Evolutionary conservation across 768 basidiomycete species (phyloP).

Genomic region (Lactarius trivialis): DNA sequence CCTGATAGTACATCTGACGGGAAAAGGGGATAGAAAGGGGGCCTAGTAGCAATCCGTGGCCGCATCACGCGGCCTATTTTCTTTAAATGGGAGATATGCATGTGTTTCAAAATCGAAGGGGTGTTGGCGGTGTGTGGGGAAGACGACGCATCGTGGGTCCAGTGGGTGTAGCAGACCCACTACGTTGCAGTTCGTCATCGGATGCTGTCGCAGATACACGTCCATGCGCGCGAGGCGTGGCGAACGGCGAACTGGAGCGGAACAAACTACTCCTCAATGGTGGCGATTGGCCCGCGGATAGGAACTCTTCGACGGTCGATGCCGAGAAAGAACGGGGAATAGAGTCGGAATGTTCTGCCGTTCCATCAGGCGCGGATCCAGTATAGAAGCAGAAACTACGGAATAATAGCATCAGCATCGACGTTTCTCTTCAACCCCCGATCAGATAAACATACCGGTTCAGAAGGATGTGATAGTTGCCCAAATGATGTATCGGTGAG

Average conservation of each 20-base stretch:
- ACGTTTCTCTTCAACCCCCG: neutral
- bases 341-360: slow-evolving; percentile 25
- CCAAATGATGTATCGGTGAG: slow-evolving; percentile 11
- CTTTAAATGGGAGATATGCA: neutral
- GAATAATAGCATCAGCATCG: slow-evolving; percentile 15
- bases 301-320: slow-evolving; percentile 48
- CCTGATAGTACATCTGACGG: slow-evolving; percentile 10
- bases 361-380: slow-evolving; percentile 34
- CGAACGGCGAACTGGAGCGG: slow-evolving; percentile 6
- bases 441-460: slow-evolving; percentile 44
- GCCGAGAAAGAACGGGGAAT: slow-evolving; percentile 42
- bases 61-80: slow-evolving; percentile 15
- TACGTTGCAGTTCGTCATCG: slow-evolving; percentile 19
- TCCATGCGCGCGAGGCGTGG: slow-evolving; percentile 16
- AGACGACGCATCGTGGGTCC: slow-evolving; percentile 1
- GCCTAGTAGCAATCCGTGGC: slow-evolving; percentile 1
- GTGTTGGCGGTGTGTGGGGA: slow-evolving; percentile 9
- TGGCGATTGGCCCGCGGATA: slow-evolving; percentile 27
- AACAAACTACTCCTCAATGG: slow-evolving; percentile 7
- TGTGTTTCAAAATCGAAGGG: slow-evolving; percentile 9
- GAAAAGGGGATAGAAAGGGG: neutral
- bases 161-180: slow-evolving; percentile 19
- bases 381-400: slow-evolving; percentile 78
- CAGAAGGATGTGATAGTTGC: slow-evolving; percentile 53
- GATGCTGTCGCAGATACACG: slow-evolving; percentile 5